Percentiles rank a stretch among this genome's conserved stretches.
Evolutionary conservation across 2,329 filamentous ascomycete genomes (phyloP).

Genomic region (Corinectria fuckeliana): DNA sequence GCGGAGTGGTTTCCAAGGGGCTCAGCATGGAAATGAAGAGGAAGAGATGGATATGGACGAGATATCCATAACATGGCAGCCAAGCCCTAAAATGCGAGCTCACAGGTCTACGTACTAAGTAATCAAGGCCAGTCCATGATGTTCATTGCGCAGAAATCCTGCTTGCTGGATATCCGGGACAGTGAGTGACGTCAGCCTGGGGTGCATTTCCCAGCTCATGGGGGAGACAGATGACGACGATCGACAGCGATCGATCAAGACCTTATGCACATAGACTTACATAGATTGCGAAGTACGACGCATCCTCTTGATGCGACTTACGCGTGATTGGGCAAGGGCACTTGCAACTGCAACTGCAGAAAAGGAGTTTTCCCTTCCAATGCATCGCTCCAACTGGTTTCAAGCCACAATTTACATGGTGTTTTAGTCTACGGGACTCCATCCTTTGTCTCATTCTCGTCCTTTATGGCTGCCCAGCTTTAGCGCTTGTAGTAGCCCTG

Average conservation of each 20-base stretch:
- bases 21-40: neutral
- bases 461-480: too few species aligned
- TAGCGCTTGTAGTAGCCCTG: neutral
- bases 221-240: slow-evolving; percentile 34
- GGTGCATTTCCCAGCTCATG: slow-evolving; percentile 21
- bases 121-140: slow-evolving; percentile 28
- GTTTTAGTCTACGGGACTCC: neutral
- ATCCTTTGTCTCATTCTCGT: slow-evolving; percentile 6
- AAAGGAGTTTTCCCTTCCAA: neutral
- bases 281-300: too few species aligned
- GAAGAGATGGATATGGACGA: neutral
- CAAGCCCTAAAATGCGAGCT: slow-evolving; percentile 17
- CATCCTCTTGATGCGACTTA: neutral
- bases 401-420: neutral
- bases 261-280: too few species aligned
- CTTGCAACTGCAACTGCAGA: neutral
- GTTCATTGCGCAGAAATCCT: slow-evolving; percentile 34
- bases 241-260: slow-evolving; percentile 28
- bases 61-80: slow-evolving; percentile 4
- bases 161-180: slow-evolving; percentile 33
- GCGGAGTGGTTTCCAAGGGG: neutral
- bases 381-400: neutral
- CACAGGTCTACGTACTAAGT: neutral
- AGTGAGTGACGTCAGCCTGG: slow-evolving; percentile 37
- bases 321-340: neutral